Evolutionary conservation across 305 asterid genomes (phyloP).

Genomic region (Fraxinus baroniana): DNA sequence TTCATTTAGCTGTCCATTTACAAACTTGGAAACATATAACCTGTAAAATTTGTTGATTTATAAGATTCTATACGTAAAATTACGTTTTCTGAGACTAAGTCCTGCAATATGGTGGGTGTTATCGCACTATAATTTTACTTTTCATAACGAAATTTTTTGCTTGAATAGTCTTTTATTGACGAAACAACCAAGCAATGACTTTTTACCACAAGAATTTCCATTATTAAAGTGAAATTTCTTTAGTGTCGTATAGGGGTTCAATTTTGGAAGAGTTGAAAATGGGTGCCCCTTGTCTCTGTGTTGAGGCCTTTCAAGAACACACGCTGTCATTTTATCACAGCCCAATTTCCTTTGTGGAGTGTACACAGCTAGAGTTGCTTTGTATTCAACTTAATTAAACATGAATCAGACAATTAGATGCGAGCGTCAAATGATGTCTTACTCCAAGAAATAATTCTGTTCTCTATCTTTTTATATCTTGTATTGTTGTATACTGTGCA

Average conservation of each 20-base stretch:
- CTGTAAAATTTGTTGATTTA: neutral
- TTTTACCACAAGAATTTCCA: neutral
- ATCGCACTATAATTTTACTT: neutral
- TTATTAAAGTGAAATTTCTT: neutral
- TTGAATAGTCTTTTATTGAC: neutral
- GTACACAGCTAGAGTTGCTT: neutral
- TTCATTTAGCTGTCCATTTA: neutral
- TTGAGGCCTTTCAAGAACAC: neutral
- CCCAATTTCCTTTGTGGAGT: neutral
- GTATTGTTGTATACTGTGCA: neutral
- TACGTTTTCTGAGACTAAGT: neutral
- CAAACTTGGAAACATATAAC: neutral
- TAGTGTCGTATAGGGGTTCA: neutral
- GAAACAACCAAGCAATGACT: neutral
- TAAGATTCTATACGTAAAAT: neutral
- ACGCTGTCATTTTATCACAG: neutral
- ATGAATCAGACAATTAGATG: neutral
- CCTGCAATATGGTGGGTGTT: neutral
- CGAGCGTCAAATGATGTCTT: neutral
- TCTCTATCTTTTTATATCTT: neutral
- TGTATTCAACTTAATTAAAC: neutral
- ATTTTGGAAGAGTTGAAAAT: neutral
- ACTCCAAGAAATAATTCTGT: neutral
- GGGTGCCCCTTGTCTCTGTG: neutral
- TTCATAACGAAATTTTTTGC: neutral